Conservation (phyloP, 73 alveolate genomes). For the Paramecium sexaurelia region DNA sequence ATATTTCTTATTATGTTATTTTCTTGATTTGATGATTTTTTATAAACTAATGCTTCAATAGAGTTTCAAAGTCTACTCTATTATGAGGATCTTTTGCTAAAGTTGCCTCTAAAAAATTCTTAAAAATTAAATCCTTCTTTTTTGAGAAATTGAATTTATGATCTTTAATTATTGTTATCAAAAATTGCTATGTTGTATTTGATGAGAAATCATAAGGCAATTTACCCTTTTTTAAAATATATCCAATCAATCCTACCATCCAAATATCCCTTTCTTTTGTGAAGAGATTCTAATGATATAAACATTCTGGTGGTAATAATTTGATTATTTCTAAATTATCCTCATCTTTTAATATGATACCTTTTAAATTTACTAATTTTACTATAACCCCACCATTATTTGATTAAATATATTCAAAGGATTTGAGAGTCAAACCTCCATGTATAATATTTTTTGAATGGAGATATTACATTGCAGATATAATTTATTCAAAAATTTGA, state of each 20-base stretch:
- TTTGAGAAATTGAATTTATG: background rate
- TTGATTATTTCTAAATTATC: background rate
- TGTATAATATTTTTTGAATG: background rate
- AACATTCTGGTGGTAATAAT: background rate
- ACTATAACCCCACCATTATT: background rate
- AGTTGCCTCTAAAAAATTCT: background rate
- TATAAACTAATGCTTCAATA: background rate
- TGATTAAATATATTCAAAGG: background rate
- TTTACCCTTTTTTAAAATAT: background rate
- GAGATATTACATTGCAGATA: background rate
- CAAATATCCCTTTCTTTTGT: background rate
- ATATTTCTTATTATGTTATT: background rate
- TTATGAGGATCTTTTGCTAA: background rate
- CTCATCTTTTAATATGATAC: background rate
- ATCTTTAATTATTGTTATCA: background rate
- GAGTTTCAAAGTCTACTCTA: background rate
- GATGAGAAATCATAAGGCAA: background rate
- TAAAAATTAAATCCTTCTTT: background rate
- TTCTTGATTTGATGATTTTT: background rate
- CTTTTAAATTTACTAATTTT: background rate
- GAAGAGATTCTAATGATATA: background rate
- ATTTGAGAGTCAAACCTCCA: background rate
- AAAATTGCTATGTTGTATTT: background rate
- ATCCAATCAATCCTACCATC: background rate
- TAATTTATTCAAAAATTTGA: background rate